A percentile compares a stretch with the other conserved stretches of the same genome.
Evolutionary conservation across 129 eudicot genomes (phyloP).

Genomic region (Dittrichia graveolens): DNA sequence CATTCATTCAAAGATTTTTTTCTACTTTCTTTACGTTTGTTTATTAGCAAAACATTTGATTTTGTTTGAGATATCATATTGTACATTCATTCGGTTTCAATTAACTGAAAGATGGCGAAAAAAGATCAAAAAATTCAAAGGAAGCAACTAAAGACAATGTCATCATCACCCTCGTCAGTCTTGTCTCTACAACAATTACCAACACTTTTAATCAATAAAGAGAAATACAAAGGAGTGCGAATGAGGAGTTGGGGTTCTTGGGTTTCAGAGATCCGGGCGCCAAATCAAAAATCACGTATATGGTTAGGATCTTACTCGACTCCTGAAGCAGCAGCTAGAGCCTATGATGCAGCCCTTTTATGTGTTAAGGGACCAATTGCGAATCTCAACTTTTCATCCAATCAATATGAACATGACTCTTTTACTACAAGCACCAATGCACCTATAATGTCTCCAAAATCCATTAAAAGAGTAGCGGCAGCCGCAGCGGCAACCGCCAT

Average conservation of each 20-base stretch:
- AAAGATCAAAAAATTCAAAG: constrained; percentile 32
- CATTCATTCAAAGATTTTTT: neutral
- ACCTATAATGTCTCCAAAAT: constrained; percentile 63
- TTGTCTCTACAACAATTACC: constrained; percentile 1
- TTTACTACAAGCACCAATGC: constrained; percentile 16
- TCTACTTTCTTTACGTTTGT: neutral
- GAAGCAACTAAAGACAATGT: neutral
- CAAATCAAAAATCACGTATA: constrained; percentile 87
- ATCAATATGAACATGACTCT: constrained; percentile 23
- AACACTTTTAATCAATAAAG: constrained; percentile 37
- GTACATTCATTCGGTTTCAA: neutral
- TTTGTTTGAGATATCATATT: neutral
- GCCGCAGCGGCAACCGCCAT: constrained; percentile 52
- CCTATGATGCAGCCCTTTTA: constrained; percentile 86
- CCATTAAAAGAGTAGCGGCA: constrained; percentile 76
- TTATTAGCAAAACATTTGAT: neutral
- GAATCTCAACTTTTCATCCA: constrained; percentile 69
- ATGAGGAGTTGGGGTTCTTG: constrained; percentile 99
- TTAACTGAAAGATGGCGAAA: constrained; percentile 52
- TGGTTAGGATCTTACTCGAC: constrained; percentile 94
- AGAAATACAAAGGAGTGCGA: constrained; percentile 86
- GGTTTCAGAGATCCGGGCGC: constrained; percentile 88
- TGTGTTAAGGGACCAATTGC: constrained; percentile 81
- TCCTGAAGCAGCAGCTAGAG: constrained; percentile 92
- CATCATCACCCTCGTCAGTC: constrained; percentile 1